Base-by-base conservation (phyloP, 129 eudicot species). In the Ambrosia trifida region DNA sequence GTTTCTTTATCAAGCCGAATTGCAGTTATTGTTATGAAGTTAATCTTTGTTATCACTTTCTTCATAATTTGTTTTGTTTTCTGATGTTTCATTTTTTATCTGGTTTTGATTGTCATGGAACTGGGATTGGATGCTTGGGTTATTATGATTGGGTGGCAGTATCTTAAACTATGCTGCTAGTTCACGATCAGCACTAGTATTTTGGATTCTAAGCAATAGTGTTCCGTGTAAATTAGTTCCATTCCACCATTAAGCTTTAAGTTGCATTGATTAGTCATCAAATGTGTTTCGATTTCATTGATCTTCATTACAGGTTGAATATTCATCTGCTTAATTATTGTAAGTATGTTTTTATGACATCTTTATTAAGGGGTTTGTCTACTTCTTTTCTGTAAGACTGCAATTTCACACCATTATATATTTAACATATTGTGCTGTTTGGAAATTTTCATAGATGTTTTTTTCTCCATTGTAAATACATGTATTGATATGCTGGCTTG, bases 141-240 rank as follows among this genome's bases (percentile, higher is more conserved):
- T 54, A 32, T 59, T 31, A 31, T 31, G 20, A 59, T 5, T 5
- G 17, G 17, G 31, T 31, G 11, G 65, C 14, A 31, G 65, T 13
- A 59, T 59, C 41, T 12, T 59, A 59, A 31, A 14, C 31, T 31
- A 9, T 58, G 43, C 64, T 58, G 64, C 64, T 59, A 32, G 41
- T 4, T 57, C 43, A 59, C 31, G 4, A 57, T 57, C 38, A 28
- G 36, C 8, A 28, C 14, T 12, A 57, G 35, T 33, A 28, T 28
- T 38, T 11, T 57, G 6, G 36, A 8, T 11, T 11, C 16, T 19
- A 0, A 53, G 13, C 12, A 16, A 51, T 16, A 10, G 20, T 51
- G 16, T 50, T 51, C 57, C 31, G 2, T 53, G 32, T 31, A 18
- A 53, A 10, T 19, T 7, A 16, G 19, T 53, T 53, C 19, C 60